Evolutionary conservation across 2,329 filamentous ascomycete species (phyloP), one percentile per base, ranked within the genome.

Genomic region (Keithomyces neogunnii): DNA sequence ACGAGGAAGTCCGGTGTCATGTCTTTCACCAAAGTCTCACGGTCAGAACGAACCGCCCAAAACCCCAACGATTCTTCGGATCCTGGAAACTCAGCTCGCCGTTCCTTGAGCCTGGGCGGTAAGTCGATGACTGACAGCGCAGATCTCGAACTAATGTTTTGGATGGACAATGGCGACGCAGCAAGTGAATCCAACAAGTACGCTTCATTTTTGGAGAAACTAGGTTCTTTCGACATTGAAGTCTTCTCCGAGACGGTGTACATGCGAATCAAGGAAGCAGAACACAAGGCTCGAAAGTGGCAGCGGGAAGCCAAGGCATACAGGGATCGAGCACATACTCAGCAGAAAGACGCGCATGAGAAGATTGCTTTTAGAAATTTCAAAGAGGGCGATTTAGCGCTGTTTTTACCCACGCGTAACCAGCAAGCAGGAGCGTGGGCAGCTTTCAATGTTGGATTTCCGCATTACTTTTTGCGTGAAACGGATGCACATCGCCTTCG

Each of bases 361-460:
- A 97, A 97, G 73, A 96, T 99, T 63, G 91, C 93, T 2, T 96
- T 93, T 66, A 86, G 86, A 54, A 85, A 92, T 48, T 99, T 99
- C 74, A 97, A 96, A 64, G 91, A 96, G 67, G 92, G 93, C 6
- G 93, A 99, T 63, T 77, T 99, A 11, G 93, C 92, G 10, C 70
- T 99, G 2, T 99, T 99, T 72, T 72, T 99, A 40, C 93, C 93
- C 0, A 99, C 93, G 0, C 80, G 92, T 36, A 97, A 96, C 64
- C 91, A 97, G 69, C 88, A 88, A 38, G 93, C 90, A 4, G 87
- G 92, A 13, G 92, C 93, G 1, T 99, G 93, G 93, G 93, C 93
- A 4, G 93, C 93, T 1, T 99, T 99, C 77, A 99, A 99, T 62
- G 88, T 99, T 33, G 92, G 91, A 1, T 95, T 92, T 54, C 93